Conservation (phyloP, 2,329 filamentous ascomycete species). For the Monosporascus sp. region DNA sequence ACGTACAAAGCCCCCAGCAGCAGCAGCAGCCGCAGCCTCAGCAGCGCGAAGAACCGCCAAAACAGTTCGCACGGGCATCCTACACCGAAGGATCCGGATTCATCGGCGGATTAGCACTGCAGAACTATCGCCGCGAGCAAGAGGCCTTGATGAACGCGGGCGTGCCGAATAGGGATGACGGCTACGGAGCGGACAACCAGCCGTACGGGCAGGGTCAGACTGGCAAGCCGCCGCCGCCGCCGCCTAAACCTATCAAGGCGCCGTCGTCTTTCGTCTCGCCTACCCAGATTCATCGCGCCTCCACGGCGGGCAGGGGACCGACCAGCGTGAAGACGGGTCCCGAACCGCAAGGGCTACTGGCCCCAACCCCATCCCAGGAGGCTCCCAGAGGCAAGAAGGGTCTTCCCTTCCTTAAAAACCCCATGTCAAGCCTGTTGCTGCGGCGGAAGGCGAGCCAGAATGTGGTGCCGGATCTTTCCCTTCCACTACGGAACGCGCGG, state of each 20-base stretch:
- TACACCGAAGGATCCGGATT: constrained; percentile 40
- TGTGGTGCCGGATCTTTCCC: constrained; percentile 33
- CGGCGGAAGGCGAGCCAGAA: constrained; percentile 50
- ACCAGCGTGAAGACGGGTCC: constrained; percentile 33
- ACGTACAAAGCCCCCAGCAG: no score
- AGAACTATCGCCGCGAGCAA: constrained; percentile 42
- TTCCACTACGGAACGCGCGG: constrained; percentile 32
- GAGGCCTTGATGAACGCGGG: constrained; percentile 13
- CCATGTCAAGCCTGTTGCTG: constrained; percentile 53
- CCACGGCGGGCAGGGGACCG: constrained; percentile 35
- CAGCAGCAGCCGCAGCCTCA: constrained; percentile 5
- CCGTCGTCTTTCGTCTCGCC: constrained; percentile 43
- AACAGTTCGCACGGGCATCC: constrained; percentile 26
- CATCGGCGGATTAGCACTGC: constrained; percentile 49
- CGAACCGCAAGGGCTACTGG: constrained; percentile 30
- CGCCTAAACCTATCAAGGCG: constrained; percentile 26
- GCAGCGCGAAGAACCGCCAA: constrained; percentile 20
- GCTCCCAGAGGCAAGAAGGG: constrained; percentile 45
- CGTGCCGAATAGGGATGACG: constrained; percentile 10
- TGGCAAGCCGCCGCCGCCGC: constrained; percentile 18
- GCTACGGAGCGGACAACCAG: constrained; percentile 8
- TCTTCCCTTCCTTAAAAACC: constrained; percentile 53
- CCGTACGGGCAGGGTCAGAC: constrained; percentile 17
- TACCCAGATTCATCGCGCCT: constrained; percentile 39
- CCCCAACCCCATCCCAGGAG: constrained; percentile 29